phyloP scores from a whole-genome alignment of 164 flowering plant species.

The Piper betle region DNA sequence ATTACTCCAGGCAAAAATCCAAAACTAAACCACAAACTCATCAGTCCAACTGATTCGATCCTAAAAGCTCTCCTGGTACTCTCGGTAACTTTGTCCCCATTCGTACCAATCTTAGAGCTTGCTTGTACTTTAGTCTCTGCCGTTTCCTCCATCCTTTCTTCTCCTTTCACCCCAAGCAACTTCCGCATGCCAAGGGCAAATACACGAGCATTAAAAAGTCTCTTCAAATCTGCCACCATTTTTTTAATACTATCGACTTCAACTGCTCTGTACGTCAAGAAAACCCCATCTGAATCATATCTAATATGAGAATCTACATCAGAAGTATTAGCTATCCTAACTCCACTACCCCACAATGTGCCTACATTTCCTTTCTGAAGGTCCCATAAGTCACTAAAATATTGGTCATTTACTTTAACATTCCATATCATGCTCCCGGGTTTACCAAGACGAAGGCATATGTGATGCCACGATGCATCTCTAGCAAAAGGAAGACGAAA shows the following conservation, averaged over 20 bases:
- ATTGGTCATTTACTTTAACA: constrained; percentile 89
- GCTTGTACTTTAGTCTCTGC: constrained; percentile 33
- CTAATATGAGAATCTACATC: constrained; percentile 89
- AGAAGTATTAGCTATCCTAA: constrained; percentile 87
- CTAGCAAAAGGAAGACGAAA: constrained; percentile 70
- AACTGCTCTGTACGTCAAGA: constrained; percentile 68
- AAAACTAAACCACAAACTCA: constrained; percentile 98
- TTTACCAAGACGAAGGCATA: constrained; percentile 86
- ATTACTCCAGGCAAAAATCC: constrained; percentile 60
- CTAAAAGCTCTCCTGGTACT: constrained; percentile 74
- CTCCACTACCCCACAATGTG: constrained; percentile 86
- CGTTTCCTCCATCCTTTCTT: constrained; percentile 60
- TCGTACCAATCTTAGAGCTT: constrained; percentile 33
- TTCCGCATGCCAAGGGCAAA: constrained; percentile 94
- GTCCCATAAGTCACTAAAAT: constrained; percentile 92
- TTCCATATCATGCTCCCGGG: constrained; percentile 98
- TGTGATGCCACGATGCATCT: constrained; percentile 72
- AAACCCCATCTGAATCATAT: constrained; percentile 87
- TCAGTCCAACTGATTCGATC: constrained; percentile 94
- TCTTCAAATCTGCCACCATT: constrained; percentile 74
- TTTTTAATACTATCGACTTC: constrained; percentile 79
- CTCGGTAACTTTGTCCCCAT: constrained; percentile 55
- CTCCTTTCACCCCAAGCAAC: constrained; percentile 74
- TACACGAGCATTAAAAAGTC: constrained; percentile 86
- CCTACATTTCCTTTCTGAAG: constrained; percentile 67